A percentile compares a stretch with the other conserved stretches of the same genome.
Evolutionary conservation across 441 rosid species (phyloP).

Genomic region (Populus hybrid): DNA sequence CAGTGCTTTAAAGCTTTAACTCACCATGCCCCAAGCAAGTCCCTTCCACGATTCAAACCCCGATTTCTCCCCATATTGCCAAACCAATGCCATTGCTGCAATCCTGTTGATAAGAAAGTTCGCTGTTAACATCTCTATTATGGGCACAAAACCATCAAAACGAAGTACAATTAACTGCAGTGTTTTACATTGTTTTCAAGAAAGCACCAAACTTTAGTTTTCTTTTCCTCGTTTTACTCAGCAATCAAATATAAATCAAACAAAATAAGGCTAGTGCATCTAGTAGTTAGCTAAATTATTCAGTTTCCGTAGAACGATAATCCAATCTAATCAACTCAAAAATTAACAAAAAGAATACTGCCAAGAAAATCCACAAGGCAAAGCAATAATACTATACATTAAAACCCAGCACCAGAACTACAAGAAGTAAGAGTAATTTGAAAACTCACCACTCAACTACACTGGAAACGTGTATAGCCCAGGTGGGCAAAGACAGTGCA

Average conservation of each 20-base stretch:
- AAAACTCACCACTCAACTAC: conserved; percentile 73
- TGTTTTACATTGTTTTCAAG: not conserved
- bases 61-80: conserved; percentile 8
- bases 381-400: not conserved
- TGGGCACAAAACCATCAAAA: not conserved
- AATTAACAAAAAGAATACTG: not conserved
- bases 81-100: conserved; percentile 2
- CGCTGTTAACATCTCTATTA: not conserved
- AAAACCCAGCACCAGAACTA: conserved; percentile 4
- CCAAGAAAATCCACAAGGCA: not conserved
- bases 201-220: not conserved
- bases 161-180: not conserved
- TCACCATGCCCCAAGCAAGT: conserved; percentile 42
- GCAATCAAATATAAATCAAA: not conserved
- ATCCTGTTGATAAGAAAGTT: conserved; percentile 2
- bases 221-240: not conserved
- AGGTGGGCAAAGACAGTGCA: conserved; percentile 84
- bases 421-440: not conserved
- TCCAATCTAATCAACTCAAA: not conserved
- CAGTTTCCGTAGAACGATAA: not conserved
- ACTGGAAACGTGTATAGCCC: conserved; percentile 87
- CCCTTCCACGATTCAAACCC: conserved; percentile 2
- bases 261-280: not conserved
- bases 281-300: not conserved
- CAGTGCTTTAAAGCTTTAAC: not conserved